Evolutionary conservation across 1,284 basidiomycete genomes (phyloP), one percentile per base, ranked within the genome.

Genomic region (Ceratobasidium papillatum): DNA sequence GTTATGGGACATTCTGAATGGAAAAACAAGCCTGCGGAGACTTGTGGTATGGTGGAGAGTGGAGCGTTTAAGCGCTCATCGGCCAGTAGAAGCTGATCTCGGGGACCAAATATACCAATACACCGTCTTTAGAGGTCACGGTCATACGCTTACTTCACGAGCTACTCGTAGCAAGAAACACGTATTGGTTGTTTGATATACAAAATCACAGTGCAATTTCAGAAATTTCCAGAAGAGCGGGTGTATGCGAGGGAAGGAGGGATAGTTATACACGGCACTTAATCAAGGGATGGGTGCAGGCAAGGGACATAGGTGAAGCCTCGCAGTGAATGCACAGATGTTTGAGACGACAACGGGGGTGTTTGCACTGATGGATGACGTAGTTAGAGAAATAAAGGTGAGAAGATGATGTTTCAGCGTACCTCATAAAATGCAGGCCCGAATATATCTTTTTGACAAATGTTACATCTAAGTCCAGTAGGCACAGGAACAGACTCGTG

Each of bases 311-410:
- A 3, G 54, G 68, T 19, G 41, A 52, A 34, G 41, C 68, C 36
- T 71, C 68, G 34, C 68, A 71, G 14, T 45, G 22, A 25, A 27
- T 19, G 17, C 54, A 71, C 30, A 71, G 8, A 34, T 56, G 54
- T 7, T 19, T 66, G 27, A 71, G 25, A 7, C 27, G 68, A 27
- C 54, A 71, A 32, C 12, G 27, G 27, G 27, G 36, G 47, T 34
- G 25, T 19, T 59, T 59, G 32, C 68, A 59, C 68, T 71, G 36
- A 61, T 8, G 0, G 17, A 4, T 34, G 25, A 32, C n/a, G 30
- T 36, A 30, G n/a, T 32, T 14, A 14, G 54, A 11, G 4, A 14
- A n/a, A 25, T 34, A 11, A 36, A 36, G 25, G 12, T 25, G 5
- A 38, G 25, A 45, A 9, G 36, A 41, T 36, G 9, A 22, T 19